phyloP scores from a whole-genome alignment of 148 eudicot genomes.

The Polygonum aviculare region DNA sequence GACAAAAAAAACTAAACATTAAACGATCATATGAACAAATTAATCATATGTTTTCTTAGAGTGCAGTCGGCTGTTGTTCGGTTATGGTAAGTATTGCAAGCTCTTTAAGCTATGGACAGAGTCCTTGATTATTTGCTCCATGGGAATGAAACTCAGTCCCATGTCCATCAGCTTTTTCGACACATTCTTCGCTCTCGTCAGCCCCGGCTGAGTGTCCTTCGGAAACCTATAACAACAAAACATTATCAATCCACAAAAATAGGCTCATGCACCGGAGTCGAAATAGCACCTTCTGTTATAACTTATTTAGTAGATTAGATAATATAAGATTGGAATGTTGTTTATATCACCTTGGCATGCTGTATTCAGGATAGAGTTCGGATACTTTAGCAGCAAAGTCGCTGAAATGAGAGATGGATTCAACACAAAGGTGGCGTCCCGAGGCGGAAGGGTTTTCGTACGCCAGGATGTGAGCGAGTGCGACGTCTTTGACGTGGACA shows the following conservation, averaged over 20 bases:
- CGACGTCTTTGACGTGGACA: slow-evolving; percentile 79
- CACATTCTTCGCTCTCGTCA: slow-evolving; percentile 45
- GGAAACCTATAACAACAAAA: slow-evolving; percentile 37
- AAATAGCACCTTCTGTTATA: not conserved
- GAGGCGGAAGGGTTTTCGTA: slow-evolving; percentile 60
- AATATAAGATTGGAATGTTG: not conserved
- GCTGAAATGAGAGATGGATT: slow-evolving; percentile 56
- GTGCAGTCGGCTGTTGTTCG: too few relatives aligned
- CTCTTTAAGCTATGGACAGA: slow-evolving; percentile 58
- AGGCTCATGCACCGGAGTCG: not conserved
- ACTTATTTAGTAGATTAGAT: not conserved
- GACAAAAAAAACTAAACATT: too few relatives aligned
- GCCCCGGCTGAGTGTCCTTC: slow-evolving; percentile 66
- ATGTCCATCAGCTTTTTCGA: slow-evolving; percentile 66
- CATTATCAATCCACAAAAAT: not conserved
- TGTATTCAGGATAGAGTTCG: slow-evolving; percentile 62
- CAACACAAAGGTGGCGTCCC: slow-evolving; percentile 74
- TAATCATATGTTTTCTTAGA: too few relatives aligned
- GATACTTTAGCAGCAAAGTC: slow-evolving; percentile 75
- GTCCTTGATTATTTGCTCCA: slow-evolving; percentile 70
- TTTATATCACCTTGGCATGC: slow-evolving; percentile 40
- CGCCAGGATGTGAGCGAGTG: slow-evolving; percentile 69
- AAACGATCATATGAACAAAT: too few relatives aligned
- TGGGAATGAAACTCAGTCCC: slow-evolving; percentile 59
- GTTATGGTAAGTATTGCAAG: not conserved